Percentiles rank a stretch among this genome's conserved stretches.
phyloP scores from a whole-genome alignment of 1,284 basidiomycete species.

The Exobasidium rhododendri region DNA sequence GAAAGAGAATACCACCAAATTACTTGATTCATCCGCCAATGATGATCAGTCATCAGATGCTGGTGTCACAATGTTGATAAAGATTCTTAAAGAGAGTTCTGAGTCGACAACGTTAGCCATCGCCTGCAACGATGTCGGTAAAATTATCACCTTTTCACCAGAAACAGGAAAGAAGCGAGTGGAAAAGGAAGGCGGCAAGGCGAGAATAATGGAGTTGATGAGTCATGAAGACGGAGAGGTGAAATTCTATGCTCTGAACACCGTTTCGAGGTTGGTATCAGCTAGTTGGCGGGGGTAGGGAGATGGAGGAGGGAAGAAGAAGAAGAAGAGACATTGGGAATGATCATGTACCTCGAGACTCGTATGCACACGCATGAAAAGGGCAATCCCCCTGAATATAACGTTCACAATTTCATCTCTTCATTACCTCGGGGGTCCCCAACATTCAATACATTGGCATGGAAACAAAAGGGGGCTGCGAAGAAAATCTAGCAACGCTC shows the following conservation, averaged over 20 bases:
- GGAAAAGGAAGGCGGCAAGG: constrained; percentile 80
- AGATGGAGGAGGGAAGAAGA: background rate
- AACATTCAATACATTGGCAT: too few species aligned
- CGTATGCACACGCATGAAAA: too few species aligned
- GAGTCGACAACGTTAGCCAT: constrained; percentile 43
- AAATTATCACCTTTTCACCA: constrained; percentile 40
- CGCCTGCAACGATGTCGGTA: constrained; percentile 47
- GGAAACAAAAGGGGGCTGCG: too few species aligned
- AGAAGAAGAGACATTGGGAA: constrained; percentile 1
- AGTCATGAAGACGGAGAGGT: constrained; percentile 81
- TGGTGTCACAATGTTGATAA: constrained; percentile 83
- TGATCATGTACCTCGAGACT: too few species aligned
- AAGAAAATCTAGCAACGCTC: too few species aligned
- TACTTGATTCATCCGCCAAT: constrained; percentile 63
- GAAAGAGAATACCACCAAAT: constrained; percentile 83
- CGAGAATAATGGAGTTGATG: constrained; percentile 90
- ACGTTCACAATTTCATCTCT: too few species aligned
- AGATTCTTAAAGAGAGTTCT: constrained; percentile 43
- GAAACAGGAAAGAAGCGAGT: constrained; percentile 61
- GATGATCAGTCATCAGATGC: constrained; percentile 66
- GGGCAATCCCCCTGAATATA: too few species aligned
- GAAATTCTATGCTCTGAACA: constrained; percentile 74
- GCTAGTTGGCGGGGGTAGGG: constrained; percentile 37
- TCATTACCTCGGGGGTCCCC: too few species aligned
- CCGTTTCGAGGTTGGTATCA: constrained; percentile 41